Evolutionary conservation across 1,139 yeast species (phyloP).

Genomic region (Hyphopichia buzzinii): DNA sequence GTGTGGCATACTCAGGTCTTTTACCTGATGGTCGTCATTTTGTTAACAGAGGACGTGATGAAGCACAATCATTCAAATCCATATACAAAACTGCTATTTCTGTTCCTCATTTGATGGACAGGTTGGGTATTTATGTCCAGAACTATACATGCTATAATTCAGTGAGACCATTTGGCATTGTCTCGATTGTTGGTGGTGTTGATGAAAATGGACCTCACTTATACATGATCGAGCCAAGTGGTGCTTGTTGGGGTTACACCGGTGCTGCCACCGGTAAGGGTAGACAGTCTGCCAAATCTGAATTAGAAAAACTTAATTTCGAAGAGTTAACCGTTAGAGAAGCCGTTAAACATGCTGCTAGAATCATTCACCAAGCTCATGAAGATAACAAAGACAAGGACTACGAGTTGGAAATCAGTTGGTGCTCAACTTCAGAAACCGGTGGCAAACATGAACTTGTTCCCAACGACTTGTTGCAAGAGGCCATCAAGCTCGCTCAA

Average conservation of each 20-base stretch:
- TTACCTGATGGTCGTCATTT: conserved; percentile 96
- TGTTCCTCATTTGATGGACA: conserved; percentile 78
- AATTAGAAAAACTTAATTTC: conserved; percentile 84
- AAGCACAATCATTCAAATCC: conserved; percentile 76
- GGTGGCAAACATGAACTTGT: conserved; percentile 78
- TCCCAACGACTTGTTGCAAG: conserved; percentile 73
- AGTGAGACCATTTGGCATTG: conserved; percentile 95
- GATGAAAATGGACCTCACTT: conserved; percentile 88
- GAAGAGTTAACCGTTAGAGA: conserved; percentile 69
- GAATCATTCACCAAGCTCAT: conserved; percentile 88
- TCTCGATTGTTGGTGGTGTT: conserved; percentile 90
- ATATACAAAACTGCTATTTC: conserved; percentile 76
- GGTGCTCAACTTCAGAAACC: conserved; percentile 75
- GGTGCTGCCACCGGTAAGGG: conserved; percentile 99
- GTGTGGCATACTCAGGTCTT: conserved; percentile 91
- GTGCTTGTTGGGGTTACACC: conserved; percentile 93
- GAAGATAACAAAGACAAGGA: conserved; percentile 98
- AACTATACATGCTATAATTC: conserved; percentile 95
- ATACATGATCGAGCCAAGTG: conserved; percentile 97
- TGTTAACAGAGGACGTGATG: conserved; percentile 90
- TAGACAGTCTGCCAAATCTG: conserved; percentile 93
- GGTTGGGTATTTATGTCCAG: conserved; percentile 90
- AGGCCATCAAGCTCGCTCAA: conserved; percentile 80
- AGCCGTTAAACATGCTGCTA: conserved; percentile 91
- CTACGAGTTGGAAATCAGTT: conserved; percentile 89